Evolutionary conservation across 306 rosid genomes (phyloP), one percentile per base, ranked within the genome.

Genomic region (Prunus padus): DNA sequence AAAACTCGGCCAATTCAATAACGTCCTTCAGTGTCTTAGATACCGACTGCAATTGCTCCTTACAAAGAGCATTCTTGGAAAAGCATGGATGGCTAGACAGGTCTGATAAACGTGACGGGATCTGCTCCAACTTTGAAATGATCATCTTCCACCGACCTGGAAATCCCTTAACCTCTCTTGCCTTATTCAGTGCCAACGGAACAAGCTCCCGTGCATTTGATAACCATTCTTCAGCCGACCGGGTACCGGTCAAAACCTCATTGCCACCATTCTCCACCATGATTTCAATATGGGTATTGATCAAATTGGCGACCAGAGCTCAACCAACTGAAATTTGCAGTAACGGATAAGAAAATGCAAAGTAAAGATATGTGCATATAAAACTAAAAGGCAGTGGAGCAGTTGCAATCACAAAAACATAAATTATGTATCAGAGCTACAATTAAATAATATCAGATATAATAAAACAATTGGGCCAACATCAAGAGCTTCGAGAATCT

Each of bases 21-120:
- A 78, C 85, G 6, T 89, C 97, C 65, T 67, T 75, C 68, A 95
- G 69, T 10, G 96, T 83, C 72, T 83, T 85, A 2, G 93, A 86
- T 69, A 92, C 93, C 0, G 96, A 92, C 76, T 88, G 97, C 91
- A 95, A 76, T 49, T 92, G 99, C 86, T 95, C 99, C 87, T 85
- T 88, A 78, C 97, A 95, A 15, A 95, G 93, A 30, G 93, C 82
- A 72, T 92, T 95, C 85, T 89, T 95, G 47, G 90, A 89, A 91
- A 95, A 95, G 78, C 91, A 95, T 25, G 99, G 99, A 76, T 95
- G 99, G 89, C 92, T 89, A 1, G 99, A 95, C 63, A 95, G 89
- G 71, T 95, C 96, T 0, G 93, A 92, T 79, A 95, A 81, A 14
- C 87, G 87, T 0, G 88, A 77, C 0, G 99, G 99, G 81, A 95